These are phyloP conservation scores for Aegle marmelos DNA, from an alignment of 345 rosid genomes.

Conservation along the genomic window DNA sequence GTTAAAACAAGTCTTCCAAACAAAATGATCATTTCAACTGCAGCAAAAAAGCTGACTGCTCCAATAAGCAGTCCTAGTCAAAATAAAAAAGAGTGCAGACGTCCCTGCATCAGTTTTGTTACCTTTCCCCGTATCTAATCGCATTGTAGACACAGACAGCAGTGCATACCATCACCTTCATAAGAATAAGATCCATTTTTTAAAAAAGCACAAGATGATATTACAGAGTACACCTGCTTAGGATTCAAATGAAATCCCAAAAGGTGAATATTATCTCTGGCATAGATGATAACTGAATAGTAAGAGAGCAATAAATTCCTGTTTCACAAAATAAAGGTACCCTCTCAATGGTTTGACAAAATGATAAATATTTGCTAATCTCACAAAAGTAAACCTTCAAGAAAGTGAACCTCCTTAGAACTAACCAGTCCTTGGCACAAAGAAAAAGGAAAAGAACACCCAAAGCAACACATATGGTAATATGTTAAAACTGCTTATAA, in stretches of 20 bases:
- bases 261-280: background rate
- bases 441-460: background rate
- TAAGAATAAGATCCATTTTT: background rate
- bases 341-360: background rate
- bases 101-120: background rate
- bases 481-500: background rate
- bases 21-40: background rate
- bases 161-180: background rate
- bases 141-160: background rate
- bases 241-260: background rate
- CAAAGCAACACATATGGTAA: background rate
- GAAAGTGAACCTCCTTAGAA: background rate
- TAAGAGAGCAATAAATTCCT: background rate
- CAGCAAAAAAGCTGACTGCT: background rate
- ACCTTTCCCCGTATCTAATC: background rate
- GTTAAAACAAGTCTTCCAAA: background rate
- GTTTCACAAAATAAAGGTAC: background rate
- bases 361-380: background rate
- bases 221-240: background rate
- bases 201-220: background rate
- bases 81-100: background rate
- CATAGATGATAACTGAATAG: background rate
- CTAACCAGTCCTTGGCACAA: background rate
- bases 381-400: background rate
- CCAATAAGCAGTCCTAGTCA: background rate